Base-by-base conservation (phyloP, 2,329 filamentous ascomycete species). In the Blumeriella jaapii region DNA sequence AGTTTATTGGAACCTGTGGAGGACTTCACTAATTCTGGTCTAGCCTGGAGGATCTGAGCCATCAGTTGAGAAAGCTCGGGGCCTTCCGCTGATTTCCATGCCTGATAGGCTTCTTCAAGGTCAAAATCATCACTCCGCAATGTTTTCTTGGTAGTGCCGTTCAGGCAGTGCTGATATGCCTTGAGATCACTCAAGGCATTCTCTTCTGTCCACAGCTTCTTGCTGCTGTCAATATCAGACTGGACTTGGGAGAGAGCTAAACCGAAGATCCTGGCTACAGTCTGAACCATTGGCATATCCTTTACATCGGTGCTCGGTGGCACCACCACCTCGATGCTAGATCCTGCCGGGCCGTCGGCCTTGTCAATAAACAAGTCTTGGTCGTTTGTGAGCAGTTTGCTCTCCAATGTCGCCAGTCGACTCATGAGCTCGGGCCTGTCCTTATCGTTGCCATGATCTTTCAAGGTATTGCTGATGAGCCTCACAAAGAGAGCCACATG, bases 401-500 rank as follows among this genome's bases (percentile, higher is more conserved):
- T 93, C 60, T 98, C 91, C 50, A 98, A 69, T 9, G 78, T 84
- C 27, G 74, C 71, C 39, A 98, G 64, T 42, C 84, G 75, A 45
- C 69, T 74, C 56, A 84, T 78, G 38, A 98, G 69, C 56, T 98
- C 89, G 5, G 85, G 81, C 44, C 82, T 75, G 54, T 93, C 84
- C 54, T 79, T 79, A 43, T 82, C 78, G 68, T 85, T 87, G 47
- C 89, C 85, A 47, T 91, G 75, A 47, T 86, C 81, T 50, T 79
- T 81, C 46, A 96, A 63, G 13, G 86, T 83, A 45, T 76, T 74
- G 49, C 76, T 78, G 50, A 94, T 74, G 31, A 98, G 68, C 31
- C 91, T 78, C 45, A 98, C 80, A 56, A 98, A 98, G 41, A 98
- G 71, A 31, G 91, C 91, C 38, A 96, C 78, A 59, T 98, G 91